These are phyloP conservation scores for Haplosporangium sp. DNA, from an alignment of 371 early-diverging fungal species.

Conservation along the genomic window DNA sequence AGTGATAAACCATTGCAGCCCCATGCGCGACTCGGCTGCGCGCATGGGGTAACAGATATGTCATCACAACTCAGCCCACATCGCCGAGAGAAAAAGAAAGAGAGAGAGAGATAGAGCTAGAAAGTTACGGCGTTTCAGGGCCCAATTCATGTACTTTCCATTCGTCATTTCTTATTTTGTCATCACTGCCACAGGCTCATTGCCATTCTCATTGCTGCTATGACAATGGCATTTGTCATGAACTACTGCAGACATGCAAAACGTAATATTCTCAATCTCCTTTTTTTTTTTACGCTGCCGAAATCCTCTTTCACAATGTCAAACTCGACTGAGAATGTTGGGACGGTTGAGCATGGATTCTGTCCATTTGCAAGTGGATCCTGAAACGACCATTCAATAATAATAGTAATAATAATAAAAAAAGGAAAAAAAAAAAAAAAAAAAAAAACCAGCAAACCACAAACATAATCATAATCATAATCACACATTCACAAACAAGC, in stretches of 20 bases:
- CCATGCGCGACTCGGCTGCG: not conserved
- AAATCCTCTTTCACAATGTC: constrained; percentile 8
- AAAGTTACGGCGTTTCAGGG: not conserved
- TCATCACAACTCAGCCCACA: not conserved
- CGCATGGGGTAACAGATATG: not conserved
- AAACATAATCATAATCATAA: not conserved
- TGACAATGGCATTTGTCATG: no score
- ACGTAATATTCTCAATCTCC: no score
- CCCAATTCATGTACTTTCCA: not conserved
- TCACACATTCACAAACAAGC: not conserved
- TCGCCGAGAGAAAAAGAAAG: not conserved
- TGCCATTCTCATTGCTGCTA: no score
- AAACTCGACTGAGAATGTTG: constrained; percentile 27
- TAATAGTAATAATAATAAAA: not conserved
- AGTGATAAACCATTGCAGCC: no score
- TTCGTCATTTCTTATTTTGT: not conserved
- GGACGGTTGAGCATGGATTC: constrained; percentile 28
- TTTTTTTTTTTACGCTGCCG: no score
- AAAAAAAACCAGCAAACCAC: not conserved
- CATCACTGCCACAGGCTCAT: not conserved
- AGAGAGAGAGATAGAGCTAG: no score
- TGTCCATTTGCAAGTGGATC: not conserved
- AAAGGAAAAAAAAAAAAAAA: not conserved
- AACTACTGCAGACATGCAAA: no score
- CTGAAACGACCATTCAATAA: not conserved